Base-by-base conservation (phyloP, 1,139 yeast genomes). In the Saccharomyces hybrid region DNA sequence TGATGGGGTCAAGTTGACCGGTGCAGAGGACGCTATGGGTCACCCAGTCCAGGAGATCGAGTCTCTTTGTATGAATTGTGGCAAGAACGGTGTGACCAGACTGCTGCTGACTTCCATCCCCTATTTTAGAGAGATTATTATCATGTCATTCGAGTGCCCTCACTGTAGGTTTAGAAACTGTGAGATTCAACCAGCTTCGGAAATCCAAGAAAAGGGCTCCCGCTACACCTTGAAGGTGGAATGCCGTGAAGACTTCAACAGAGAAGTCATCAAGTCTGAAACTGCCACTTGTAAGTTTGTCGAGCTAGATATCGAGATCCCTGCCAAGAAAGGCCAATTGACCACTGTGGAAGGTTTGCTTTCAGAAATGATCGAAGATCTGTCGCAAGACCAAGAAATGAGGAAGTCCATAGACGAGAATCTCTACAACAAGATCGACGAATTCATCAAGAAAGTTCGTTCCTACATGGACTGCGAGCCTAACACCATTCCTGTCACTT, bases 61-160 rank as follows among this genome's bases (percentile, higher is more conserved):
- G 69, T 89, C 97, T 19, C 75, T 91, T 53, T 95, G 99, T 75
- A 91, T 95, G 96, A 88, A 89, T 75, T 95, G 99, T 72, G 89
- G 85, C 62, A 75, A 91, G 63, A 79, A 83, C 57, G 99, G 99
- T 58, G 77, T 77, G 52, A 93, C 99, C 14, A 77, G 95, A 63
- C 71, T 95, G 71, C 76, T 95, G 53, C 76, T 95, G 66, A 93
- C 99, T 14, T 78, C 83, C 58, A 95, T 95, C 63, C 99, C 99
- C 11, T 90, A 77, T 66, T 95, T 95, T 75, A 78, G 93, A 63
- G 98, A 95, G 71, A 83, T 95, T 57, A 88, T 95, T 56, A 72
- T 95, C 59, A 93, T 93, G 96, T 91, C 98, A 1, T 95, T 95
- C 71, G 88, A 84, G 62, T 95, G 99, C 73, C 93, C 95, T 47